These are phyloP conservation scores for Scheffersomyces amazonensis DNA, from an alignment of 805 yeast species.

Conservation along the genomic window DNA sequence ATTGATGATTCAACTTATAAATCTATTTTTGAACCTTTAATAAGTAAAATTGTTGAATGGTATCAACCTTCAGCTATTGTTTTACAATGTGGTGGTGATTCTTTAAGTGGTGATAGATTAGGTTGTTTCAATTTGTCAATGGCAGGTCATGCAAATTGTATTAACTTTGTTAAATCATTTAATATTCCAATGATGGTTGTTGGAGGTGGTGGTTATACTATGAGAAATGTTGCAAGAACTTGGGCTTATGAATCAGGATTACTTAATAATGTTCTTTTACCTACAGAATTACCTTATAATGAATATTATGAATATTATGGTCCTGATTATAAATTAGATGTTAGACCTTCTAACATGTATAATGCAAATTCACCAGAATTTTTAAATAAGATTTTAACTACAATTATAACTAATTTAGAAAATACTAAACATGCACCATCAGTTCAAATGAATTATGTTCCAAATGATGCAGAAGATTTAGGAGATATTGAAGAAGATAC, in stretches of 20 bases:
- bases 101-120: slow-evolving; percentile 89
- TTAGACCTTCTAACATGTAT: slow-evolving; percentile 93
- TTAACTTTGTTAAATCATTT: slow-evolving; percentile 79
- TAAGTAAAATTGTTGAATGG: slow-evolving; percentile 72
- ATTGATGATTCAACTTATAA: slow-evolving; percentile 88
- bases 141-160: slow-evolving; percentile 95
- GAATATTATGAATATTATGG: slow-evolving; percentile 97
- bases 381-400: slow-evolving; percentile 76
- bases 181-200: slow-evolving; percentile 88
- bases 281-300: slow-evolving; percentile 83
- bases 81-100: slow-evolving; percentile 98
- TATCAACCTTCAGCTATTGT: slow-evolving; percentile 96
- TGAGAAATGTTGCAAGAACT: slow-evolving; percentile 91
- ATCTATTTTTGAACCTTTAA: slow-evolving; percentile 85
- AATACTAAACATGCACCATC: slow-evolving; percentile 96
- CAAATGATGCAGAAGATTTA: slow-evolving; percentile 80
- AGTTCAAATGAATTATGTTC: slow-evolving; percentile 88
- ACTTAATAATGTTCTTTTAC: slow-evolving; percentile 73
- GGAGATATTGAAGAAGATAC: slow-evolving; percentile 88
- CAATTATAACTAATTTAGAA: slow-evolving; percentile 74
- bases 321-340: slow-evolving; percentile 94
- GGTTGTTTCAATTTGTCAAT: slow-evolving; percentile 95
- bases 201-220: slow-evolving; percentile 99
- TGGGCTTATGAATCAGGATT: slow-evolving; percentile 95
- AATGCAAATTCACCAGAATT: slow-evolving; percentile 94